Evolutionary conservation across 2,329 filamentous ascomycete species (phyloP).

Genomic region (Periglandula ipomoeae): DNA sequence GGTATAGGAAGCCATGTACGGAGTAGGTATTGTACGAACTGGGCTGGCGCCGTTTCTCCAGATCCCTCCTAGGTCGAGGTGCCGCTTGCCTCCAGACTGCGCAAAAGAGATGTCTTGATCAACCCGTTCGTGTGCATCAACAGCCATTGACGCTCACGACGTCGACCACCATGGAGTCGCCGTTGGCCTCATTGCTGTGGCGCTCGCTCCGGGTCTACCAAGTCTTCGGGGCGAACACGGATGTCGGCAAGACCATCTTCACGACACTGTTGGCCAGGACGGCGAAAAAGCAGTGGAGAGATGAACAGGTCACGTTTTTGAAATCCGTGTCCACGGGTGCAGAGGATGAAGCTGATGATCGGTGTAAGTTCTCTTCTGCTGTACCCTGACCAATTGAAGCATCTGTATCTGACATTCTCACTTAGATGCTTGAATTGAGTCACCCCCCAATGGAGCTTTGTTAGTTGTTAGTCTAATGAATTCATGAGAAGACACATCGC

Average conservation of each 20-base stretch:
- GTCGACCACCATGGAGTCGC: slow-evolving; percentile 19
- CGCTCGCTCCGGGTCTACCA: slow-evolving; percentile 61
- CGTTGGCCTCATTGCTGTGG: slow-evolving; percentile 55
- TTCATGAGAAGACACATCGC: slow-evolving; percentile 46
- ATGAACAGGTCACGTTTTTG: slow-evolving; percentile 52
- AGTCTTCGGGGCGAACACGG: slow-evolving; percentile 75
- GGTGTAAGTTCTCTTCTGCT: slow-evolving; percentile 33
- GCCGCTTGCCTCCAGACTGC: too few relatives aligned
- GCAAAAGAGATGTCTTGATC: not conserved
- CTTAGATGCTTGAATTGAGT: not conserved
- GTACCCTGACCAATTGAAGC: not conserved
- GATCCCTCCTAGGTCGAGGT: not conserved
- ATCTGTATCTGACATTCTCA: not conserved
- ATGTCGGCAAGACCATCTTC: slow-evolving; percentile 77
- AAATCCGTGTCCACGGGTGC: slow-evolving; percentile 79
- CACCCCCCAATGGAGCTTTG: not conserved
- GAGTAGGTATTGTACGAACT: not conserved
- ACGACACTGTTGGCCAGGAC: slow-evolving; percentile 63
- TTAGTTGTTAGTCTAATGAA: not conserved
- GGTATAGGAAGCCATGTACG: not conserved
- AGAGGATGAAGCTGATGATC: slow-evolving; percentile 58
- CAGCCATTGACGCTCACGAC: not conserved
- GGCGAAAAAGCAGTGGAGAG: slow-evolving; percentile 35
- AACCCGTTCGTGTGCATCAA: not conserved
- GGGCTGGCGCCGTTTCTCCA: not conserved